A percentile compares a stretch with the other conserved stretches of the same genome.
These are phyloP conservation scores for Ustilago curta DNA, from an alignment of 1,284 basidiomycete species.

Conservation along the genomic window DNA sequence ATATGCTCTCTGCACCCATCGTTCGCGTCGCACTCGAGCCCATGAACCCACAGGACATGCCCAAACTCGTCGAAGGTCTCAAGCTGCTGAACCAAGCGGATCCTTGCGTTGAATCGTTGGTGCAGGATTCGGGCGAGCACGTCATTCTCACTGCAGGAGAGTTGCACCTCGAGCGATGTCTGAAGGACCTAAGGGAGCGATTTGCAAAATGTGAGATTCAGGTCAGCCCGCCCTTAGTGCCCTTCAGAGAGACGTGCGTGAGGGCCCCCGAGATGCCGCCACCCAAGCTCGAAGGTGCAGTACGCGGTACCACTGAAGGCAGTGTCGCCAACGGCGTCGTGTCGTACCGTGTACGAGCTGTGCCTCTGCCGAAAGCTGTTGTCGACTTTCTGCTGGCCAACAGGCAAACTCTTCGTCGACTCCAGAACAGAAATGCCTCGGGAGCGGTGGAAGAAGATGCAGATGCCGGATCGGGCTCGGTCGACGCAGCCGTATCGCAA, in stretches of 20 bases:
- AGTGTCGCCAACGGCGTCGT: constrained; percentile 79
- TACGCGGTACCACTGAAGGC: constrained; percentile 83
- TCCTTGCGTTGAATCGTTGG: constrained; percentile 95
- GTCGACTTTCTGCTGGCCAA: constrained; percentile 83
- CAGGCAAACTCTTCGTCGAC: constrained; percentile 71
- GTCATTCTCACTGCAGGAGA: constrained; percentile 97
- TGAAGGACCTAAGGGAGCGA: constrained; percentile 92
- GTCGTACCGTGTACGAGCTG: constrained; percentile 84
- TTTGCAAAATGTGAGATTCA: constrained; percentile 94
- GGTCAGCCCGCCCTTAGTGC: constrained; percentile 93
- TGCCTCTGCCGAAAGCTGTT: constrained; percentile 79
- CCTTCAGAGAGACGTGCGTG: constrained; percentile 94
- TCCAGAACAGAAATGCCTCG: constrained; percentile 60
- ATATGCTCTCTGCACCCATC: constrained; percentile 77
- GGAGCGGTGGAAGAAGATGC: constrained; percentile 28
- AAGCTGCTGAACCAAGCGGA: constrained; percentile 93
- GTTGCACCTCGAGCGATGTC: constrained; percentile 93
- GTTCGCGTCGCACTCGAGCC: constrained; percentile 96
- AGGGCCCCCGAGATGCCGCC: constrained; percentile 80
- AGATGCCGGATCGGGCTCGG: constrained; percentile 12
- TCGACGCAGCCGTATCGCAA: constrained; percentile 36
- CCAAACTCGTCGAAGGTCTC: constrained; percentile 86
- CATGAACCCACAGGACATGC: constrained; percentile 84
- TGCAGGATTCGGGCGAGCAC: constrained; percentile 96
- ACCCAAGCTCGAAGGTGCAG: constrained; percentile 79